Evolutionary conservation across 345 rosid genomes (phyloP).

Genomic region (Lepidium aucheri): DNA sequence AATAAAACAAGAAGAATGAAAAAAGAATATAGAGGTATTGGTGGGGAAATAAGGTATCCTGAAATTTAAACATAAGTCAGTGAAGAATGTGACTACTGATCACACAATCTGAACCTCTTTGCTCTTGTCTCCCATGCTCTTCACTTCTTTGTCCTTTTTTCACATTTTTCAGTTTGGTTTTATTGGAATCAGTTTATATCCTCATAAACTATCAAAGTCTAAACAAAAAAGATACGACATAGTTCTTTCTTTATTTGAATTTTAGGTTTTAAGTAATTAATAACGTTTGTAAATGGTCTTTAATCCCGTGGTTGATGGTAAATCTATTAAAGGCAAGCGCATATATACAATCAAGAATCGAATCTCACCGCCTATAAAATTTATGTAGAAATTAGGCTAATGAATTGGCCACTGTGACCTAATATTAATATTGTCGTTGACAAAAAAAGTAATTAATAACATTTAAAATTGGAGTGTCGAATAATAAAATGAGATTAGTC

Average conservation of each 20-base stretch:
- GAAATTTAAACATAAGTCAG: constrained; percentile 12
- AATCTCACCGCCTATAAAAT: no score
- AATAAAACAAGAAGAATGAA: neutral
- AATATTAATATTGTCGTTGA: no score
- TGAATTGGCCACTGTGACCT: no score
- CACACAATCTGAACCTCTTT: constrained; percentile 19
- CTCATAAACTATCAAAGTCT: neutral
- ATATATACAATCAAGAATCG: no score
- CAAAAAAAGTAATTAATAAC: neutral
- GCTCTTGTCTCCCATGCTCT: constrained; percentile 26
- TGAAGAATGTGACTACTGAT: constrained; percentile 8
- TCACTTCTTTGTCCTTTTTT: constrained; percentile 6
- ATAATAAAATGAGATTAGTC: neutral
- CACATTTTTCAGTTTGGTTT: neutral
- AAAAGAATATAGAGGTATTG: neutral
- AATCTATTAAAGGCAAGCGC: no score
- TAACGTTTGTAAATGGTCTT: no score
- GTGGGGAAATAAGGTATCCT: constrained; percentile 14
- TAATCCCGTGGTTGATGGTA: no score
- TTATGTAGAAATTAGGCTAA: no score
- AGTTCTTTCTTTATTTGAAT: neutral
- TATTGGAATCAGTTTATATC: neutral
- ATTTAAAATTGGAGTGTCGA: neutral
- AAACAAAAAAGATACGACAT: neutral
- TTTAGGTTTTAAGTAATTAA: neutral